A percentile compares a stretch with the other conserved stretches of the same genome.
phyloP scores from a whole-genome alignment of 2,329 filamentous ascomycete genomes.

The Fusarium citri region DNA sequence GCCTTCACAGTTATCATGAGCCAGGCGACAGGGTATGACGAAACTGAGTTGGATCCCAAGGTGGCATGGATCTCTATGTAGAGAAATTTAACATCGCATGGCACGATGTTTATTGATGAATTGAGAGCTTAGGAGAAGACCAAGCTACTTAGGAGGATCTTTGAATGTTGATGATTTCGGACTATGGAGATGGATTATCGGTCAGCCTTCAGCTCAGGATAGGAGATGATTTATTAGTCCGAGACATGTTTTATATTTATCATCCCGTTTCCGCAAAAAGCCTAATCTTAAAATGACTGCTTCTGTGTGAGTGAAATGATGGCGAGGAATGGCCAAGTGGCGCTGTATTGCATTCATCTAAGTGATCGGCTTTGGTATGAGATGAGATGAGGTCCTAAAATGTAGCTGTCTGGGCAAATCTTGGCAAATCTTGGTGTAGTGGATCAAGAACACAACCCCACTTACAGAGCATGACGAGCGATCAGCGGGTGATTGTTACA shows the following conservation, averaged over 20 bases:
- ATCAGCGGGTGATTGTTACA: neutral
- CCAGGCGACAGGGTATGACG: neutral
- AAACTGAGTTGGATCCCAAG: neutral
- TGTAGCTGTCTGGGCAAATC: conserved; percentile 1
- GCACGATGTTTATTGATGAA: conserved; percentile 1
- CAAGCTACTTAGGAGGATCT: neutral
- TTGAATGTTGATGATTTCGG: neutral
- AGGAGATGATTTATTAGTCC: conserved; percentile 13
- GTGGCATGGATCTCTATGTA: neutral
- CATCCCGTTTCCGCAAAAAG: neutral
- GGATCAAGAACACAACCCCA: neutral
- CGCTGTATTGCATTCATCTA: neutral
- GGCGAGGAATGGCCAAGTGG: conserved; percentile 5
- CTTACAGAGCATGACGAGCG: neutral
- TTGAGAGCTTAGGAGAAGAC: neutral
- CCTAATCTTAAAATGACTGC: neutral
- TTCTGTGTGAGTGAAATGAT: neutral
- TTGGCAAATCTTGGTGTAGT: conserved; percentile 12
- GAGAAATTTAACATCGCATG: conserved; percentile 9
- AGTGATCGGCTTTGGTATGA: conserved; percentile 8
- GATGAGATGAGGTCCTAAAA: conserved; percentile 19
- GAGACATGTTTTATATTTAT: conserved; percentile 17
- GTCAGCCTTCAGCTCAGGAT: neutral
- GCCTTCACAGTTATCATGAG: neutral
- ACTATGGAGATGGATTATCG: neutral